Evolutionary conservation across 441 rosid species (phyloP).

Genomic region (Adansonia rubrostipa): DNA sequence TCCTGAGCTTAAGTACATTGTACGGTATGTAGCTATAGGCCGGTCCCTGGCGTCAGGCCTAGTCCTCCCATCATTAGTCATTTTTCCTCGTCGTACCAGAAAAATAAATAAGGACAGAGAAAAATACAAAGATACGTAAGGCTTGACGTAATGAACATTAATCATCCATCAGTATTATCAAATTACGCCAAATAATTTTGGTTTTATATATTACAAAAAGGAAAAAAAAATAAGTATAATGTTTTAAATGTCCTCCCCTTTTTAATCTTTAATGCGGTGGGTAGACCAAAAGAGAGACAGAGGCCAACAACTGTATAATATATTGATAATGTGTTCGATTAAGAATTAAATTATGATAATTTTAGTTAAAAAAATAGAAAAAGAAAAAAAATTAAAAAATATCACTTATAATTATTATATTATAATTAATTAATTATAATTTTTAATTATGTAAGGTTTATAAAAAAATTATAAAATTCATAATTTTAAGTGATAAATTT

Average conservation of each 20-base stretch:
- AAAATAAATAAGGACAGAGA: background rate
- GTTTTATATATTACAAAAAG: background rate
- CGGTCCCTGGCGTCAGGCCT: background rate
- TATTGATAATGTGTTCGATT: too few species aligned
- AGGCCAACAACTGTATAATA: too few species aligned
- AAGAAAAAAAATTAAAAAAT: background rate
- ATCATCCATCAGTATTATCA: background rate
- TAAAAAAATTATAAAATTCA: too few species aligned
- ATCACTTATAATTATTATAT: too few species aligned
- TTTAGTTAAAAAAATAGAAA: too few species aligned
- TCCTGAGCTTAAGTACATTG: background rate
- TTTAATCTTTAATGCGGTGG: background rate
- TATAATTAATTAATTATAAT: too few species aligned
- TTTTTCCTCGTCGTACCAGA: background rate
- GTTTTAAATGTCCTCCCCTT: background rate
- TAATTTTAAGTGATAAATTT: too few species aligned
- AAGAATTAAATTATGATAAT: too few species aligned
- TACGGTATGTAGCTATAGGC: background rate
- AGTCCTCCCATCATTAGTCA: background rate
- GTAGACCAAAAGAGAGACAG: background rate
- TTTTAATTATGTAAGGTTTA: too few species aligned
- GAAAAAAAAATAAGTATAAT: background rate
- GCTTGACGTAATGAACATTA: background rate
- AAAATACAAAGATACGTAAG: background rate
- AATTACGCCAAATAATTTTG: background rate